Evolutionary conservation across 31 red algal genomes (phyloP).

Genomic region (Porphyra umbilicalis): DNA sequence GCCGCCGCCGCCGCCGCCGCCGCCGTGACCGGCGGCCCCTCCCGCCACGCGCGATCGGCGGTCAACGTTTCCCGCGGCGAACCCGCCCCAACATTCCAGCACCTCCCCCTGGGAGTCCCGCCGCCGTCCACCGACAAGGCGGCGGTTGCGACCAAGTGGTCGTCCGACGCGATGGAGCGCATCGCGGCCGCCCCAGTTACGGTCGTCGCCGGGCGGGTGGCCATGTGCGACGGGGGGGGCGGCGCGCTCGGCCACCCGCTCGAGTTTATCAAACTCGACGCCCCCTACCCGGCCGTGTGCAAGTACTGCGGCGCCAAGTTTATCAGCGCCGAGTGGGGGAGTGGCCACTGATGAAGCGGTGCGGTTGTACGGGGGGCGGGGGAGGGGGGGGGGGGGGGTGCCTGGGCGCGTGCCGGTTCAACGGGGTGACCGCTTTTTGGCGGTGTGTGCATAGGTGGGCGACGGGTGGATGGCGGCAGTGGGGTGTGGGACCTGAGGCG

Average conservation of each 20-base stretch:
- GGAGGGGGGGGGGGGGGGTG: neutral
- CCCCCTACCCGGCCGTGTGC: conserved; percentile 68
- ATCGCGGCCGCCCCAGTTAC: conserved; percentile 36
- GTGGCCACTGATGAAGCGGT: neutral
- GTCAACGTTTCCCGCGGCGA: neutral
- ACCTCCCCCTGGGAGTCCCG: conserved; percentile 67
- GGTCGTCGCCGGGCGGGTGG: conserved; percentile 62
- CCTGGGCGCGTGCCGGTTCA: no score
- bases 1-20: no score
- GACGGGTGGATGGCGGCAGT: no score
- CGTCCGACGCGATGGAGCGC: conserved; percentile 85
- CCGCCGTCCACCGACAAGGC: conserved; percentile 48
- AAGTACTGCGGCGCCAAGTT: conserved; percentile 89
- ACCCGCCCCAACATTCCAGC: conserved; percentile 7
- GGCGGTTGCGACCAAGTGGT: conserved; percentile 64
- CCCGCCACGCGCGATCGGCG: neutral
- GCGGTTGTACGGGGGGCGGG: neutral
- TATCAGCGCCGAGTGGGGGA: neutral
- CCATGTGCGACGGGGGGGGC: conserved; percentile 79
- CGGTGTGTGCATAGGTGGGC: no score
- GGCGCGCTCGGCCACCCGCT: conserved; percentile 80
- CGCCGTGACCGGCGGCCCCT: no score
- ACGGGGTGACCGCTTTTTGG: no score
- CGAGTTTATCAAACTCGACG: conserved; percentile 83
- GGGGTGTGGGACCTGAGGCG: no score